Evolutionary conservation across 208 protist genomes (phyloP).

Genomic region (Leishmania gerbilli): DNA sequence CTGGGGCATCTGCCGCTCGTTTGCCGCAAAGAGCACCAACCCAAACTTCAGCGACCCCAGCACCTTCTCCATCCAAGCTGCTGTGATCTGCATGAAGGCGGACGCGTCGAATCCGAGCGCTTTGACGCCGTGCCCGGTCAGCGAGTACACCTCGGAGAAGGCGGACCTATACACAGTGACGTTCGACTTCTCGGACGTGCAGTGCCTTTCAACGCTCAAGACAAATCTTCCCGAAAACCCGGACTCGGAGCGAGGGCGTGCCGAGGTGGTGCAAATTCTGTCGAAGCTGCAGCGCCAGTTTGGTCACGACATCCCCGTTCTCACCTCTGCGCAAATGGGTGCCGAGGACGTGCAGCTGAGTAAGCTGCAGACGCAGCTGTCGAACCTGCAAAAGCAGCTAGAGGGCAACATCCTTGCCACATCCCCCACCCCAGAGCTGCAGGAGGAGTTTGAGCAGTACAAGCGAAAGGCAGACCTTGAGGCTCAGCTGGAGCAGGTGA

Average conservation of each 20-base stretch:
- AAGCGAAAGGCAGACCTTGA: conserved; percentile 74
- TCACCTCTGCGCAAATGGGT: conserved; percentile 97
- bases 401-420: conserved; percentile 65
- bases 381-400: conserved; percentile 85
- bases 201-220: conserved; percentile 72
- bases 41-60: conserved; percentile 63
- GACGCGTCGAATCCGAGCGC: conserved; percentile 39
- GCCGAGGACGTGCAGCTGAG: conserved; percentile 87
- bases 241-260: conserved; percentile 72
- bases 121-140: conserved; percentile 77
- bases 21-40: conserved; percentile 55
- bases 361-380: conserved; percentile 83
- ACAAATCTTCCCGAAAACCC: conserved; percentile 78
- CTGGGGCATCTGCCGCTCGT: conserved; percentile 88
- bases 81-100: conserved; percentile 84
- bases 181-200: conserved; percentile 87
- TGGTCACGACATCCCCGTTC: conserved; percentile 80
- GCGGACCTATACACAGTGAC: conserved; percentile 87
- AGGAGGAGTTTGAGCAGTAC: conserved; percentile 64
- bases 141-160: conserved; percentile 74
- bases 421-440: conserved; percentile 60
- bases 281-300: conserved; percentile 78
- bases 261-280: conserved; percentile 80
- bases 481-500: conserved; percentile 65
- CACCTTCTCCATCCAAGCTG: conserved; percentile 68